phyloP scores from a whole-genome alignment of 2,329 filamentous ascomycete species.

The Tolypocladium paradoxum region DNA sequence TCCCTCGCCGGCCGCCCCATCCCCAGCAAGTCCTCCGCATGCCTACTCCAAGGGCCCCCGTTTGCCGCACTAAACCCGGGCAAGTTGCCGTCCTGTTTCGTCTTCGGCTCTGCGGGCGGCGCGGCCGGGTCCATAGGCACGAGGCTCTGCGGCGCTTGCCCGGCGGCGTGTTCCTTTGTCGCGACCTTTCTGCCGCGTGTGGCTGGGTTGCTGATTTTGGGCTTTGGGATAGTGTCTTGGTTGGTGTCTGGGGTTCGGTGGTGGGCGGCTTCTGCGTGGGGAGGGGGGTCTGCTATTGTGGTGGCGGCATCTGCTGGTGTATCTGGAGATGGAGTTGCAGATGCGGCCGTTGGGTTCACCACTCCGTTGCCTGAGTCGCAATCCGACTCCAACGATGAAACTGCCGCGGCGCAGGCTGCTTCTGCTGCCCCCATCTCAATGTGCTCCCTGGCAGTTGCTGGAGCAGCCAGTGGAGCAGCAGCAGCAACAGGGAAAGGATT shows the following conservation, averaged over 20 bases:
- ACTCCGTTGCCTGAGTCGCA: neutral
- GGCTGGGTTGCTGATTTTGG: constrained; percentile 33
- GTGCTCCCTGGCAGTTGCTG: neutral
- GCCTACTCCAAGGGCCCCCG: constrained; percentile 57
- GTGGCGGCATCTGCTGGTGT: neutral
- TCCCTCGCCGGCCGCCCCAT: constrained; percentile 39
- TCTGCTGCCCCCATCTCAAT: neutral
- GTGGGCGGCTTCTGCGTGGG: neutral
- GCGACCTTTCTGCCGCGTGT: constrained; percentile 43
- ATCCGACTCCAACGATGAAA: neutral
- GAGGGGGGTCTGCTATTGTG: neutral
- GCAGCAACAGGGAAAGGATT: neutral
- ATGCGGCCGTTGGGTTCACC: neutral
- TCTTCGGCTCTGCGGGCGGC: constrained; percentile 1
- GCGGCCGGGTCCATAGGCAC: constrained; percentile 22
- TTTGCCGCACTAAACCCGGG: constrained; percentile 38
- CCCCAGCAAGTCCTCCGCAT: constrained; percentile 57
- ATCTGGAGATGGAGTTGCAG: too few species aligned
- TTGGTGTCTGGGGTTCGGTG: neutral
- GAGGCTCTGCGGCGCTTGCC: constrained; percentile 32
- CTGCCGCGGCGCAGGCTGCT: too few species aligned
- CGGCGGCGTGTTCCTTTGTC: constrained; percentile 38
- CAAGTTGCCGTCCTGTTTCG: constrained; percentile 13
- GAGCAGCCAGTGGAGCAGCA: too few species aligned
- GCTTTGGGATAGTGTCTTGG: neutral